Conservation (phyloP, 2,329 filamentous ascomycete genomes). For the Fusarium devonianum region DNA sequence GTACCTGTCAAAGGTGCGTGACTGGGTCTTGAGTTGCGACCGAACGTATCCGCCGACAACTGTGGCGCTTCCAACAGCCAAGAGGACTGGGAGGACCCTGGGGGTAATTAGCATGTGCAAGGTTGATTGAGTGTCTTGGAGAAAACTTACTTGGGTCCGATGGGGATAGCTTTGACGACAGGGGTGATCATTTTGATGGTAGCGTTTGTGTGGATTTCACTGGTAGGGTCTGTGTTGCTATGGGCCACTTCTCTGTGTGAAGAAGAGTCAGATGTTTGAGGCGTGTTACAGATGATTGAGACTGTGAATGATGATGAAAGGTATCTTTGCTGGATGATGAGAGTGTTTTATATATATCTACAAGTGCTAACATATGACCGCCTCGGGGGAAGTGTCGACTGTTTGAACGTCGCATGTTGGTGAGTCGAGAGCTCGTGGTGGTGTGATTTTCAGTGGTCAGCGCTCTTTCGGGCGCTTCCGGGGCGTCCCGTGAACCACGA, state of each 20-base stretch:
- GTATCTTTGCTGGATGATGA: neutral
- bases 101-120: constrained; percentile 8
- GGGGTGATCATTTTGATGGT: constrained; percentile 29
- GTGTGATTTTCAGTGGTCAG: constrained; percentile 18
- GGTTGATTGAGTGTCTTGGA: neutral
- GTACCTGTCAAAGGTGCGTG: constrained; percentile 33
- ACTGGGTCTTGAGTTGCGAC: constrained; percentile 26
- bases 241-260: too few species aligned
- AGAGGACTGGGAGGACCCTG: constrained; percentile 35
- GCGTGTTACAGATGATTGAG: neutral
- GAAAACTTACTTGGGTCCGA: constrained; percentile 28
- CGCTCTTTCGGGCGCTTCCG: constrained; percentile 27
- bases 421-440: constrained; percentile 27
- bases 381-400: too few species aligned
- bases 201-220: neutral
- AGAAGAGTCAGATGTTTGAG: too few species aligned
- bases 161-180: constrained; percentile 22
- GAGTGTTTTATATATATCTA: constrained; percentile 28
- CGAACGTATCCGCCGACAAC: constrained; percentile 21
- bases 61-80: constrained; percentile 35
- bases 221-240: too few species aligned
- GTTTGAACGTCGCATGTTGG: constrained; percentile 20
- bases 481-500: constrained; percentile 12
- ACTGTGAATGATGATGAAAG: neutral
- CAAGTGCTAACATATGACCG: too few species aligned